Percentiles rank a stretch among this genome's conserved stretches.
Conservation (phyloP, 306 rosid genomes). For the Rubus idaeus region DNA sequence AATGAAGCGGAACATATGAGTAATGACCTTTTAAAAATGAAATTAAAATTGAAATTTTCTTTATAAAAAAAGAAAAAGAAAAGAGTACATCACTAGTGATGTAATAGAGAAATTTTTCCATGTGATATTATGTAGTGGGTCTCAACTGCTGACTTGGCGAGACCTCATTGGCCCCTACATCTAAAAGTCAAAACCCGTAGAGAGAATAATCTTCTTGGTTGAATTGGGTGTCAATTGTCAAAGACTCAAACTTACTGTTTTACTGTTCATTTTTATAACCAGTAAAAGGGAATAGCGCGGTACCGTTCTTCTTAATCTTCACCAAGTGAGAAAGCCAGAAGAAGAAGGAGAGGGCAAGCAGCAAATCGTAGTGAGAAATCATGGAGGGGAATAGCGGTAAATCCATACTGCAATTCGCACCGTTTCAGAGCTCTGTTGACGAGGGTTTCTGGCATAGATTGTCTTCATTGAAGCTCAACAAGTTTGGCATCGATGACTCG, state of each 20-base stretch:
- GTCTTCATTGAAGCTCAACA: slow-evolving; percentile 88
- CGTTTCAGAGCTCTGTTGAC: slow-evolving; percentile 82
- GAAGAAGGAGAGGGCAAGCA: neutral
- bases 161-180: neutral
- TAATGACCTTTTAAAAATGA: too few species aligned
- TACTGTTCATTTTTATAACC: neutral
- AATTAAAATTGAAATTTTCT: too few species aligned
- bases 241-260: neutral
- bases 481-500: slow-evolving; percentile 95
- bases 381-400: slow-evolving; percentile 41
- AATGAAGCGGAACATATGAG: too few species aligned
- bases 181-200: neutral
- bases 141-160: neutral
- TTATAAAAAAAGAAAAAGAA: too few species aligned
- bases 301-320: neutral
- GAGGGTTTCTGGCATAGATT: slow-evolving; percentile 97
- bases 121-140: too few species aligned
- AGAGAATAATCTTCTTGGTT: neutral
- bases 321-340: neutral
- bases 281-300: too few species aligned
- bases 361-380: slow-evolving; percentile 19
- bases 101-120: too few species aligned
- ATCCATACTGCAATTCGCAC: slow-evolving; percentile 71
- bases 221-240: too few species aligned
- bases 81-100: too few species aligned